Evolutionary conservation across 2,329 filamentous ascomycete species (phyloP), one percentile per base, ranked within the genome.

Genomic region (Fusarium sp.): DNA sequence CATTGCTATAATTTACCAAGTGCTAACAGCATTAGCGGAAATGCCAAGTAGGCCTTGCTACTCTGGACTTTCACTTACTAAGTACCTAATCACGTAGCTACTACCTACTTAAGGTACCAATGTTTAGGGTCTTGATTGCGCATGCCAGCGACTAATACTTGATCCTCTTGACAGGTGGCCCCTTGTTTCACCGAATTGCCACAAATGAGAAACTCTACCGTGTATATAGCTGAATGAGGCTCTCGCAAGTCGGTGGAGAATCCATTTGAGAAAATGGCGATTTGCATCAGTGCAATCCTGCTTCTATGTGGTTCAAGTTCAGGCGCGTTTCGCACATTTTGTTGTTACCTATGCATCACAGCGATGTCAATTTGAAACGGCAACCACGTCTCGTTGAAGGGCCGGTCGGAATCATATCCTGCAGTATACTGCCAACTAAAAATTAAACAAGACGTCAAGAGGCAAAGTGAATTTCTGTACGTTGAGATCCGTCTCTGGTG

Each of bases 1-100:
- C 65, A 62, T 62, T 75, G 45, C 60, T 64, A 71, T 60, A 75
- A 75, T 75, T 74, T 77, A 68, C 65, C 58, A 70, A 45, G 54
- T 56, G 38, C 53, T 58, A 58, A 42, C 44, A 72, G 59, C 58
- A 58, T 53, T 54, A 26, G 33, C 39, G 39, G 51, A 45, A 59
- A 54, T 53, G 68, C 48, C 57, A 59, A 31, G 44, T 48, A 58
- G 33, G 38, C 65, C 50, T 47, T 55, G 45, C 48, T 53, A 35
- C 47, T 45, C 56, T 15, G 39, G 68, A 48, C 47, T 51, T 72
- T 54, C 48, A 50, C 48, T 31, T 24, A 48, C 45, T n/a, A 24
- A n/a, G n/a, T n/a, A n/a, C n/a, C n/a, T n/a, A n/a, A n/a, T n/a
- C n/a, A n/a, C n/a, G n/a, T n/a, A n/a, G n/a, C n/a, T n/a, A n/a